Evolutionary conservation across 2,329 filamentous ascomycete species (phyloP).

Genomic region (Teratosphaeria pseudoeucalypti): DNA sequence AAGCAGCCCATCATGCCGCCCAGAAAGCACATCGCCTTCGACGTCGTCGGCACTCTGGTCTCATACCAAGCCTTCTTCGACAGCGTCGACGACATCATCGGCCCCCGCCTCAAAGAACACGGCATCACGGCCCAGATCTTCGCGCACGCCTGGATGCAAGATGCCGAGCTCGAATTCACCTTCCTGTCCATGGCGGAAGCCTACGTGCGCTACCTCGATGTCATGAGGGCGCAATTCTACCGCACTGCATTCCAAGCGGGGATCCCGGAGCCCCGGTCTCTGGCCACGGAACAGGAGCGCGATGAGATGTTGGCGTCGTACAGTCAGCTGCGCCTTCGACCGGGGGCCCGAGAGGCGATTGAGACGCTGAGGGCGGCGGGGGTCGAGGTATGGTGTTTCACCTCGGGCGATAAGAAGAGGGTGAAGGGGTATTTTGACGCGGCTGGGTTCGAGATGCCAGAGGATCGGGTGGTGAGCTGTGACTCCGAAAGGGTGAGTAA

Average conservation of each 20-base stretch:
- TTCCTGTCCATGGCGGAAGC: constrained; percentile 37
- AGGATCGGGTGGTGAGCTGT: constrained; percentile 43
- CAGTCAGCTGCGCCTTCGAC: constrained; percentile 23
- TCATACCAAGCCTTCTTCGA: constrained; percentile 36
- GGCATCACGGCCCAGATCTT: constrained; percentile 35
- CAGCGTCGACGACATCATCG: constrained; percentile 33
- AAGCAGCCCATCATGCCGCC: not conserved
- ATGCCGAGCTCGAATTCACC: constrained; percentile 41
- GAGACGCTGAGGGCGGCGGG: constrained; percentile 34
- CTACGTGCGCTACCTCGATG: constrained; percentile 34
- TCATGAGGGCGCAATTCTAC: constrained; percentile 39
- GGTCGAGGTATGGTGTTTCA: constrained; percentile 46
- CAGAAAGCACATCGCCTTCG: constrained; percentile 23
- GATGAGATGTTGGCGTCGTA: constrained; percentile 32
- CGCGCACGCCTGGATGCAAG: constrained; percentile 39
- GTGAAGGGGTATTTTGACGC: constrained; percentile 45
- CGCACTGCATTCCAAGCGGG: constrained; percentile 38
- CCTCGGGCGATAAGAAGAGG: constrained; percentile 40
- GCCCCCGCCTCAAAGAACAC: constrained; percentile 29
- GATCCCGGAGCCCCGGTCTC: constrained; percentile 31
- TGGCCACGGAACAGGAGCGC: constrained; percentile 36
- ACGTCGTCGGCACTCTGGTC: constrained; percentile 44
- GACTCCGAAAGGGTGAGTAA: constrained; percentile 41
- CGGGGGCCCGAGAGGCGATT: constrained; percentile 34
- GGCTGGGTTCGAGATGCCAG: constrained; percentile 40